Evolutionary conservation across 768 basidiomycete genomes (phyloP), one percentile per base, ranked within the genome.

Genomic region (Hemileccinum impolitum): DNA sequence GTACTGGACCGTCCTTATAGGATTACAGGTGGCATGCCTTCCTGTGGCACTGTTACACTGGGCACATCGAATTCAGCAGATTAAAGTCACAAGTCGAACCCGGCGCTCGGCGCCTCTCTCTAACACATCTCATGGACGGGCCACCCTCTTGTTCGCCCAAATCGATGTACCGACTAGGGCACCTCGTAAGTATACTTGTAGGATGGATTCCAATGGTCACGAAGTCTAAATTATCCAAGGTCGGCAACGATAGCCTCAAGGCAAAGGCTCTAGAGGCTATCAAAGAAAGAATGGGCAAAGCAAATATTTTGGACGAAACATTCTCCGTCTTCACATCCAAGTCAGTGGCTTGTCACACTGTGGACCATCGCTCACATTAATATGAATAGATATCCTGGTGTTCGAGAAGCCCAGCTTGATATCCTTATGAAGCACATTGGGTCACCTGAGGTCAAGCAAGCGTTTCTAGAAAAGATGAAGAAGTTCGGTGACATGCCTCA

Each of bases 131-230:
- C 6, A 6, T 30, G 37, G 45, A 50, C 9, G 42, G 47, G 11
- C 19, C 37, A 35, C 56, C 56, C 4, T 25, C 45, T 6, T 70
- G 68, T 45, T 70, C 68, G 18, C 68, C 70, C 5, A 70, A 70
- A 56, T 71, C 70, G 0, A 70, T 71, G 67, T 71, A 70, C 36
- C 63, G 65, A 44, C 47, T 70, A 0, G 68, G 68, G 9, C 40
- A 57, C n/a, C 65, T 68, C 13, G 70, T 67, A 23, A 50, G 54
- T 1, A 18, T 48, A 13, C 18, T 28, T 28, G 21, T 31, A 8
- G 23, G 9, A 31, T 23, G 7, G 34, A 17, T 14, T 38, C 6
- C 15, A 23, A 19, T 44, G 26, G 21, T 17, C 3, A 26, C 18
- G 18, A 17, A 9, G 18, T 17, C 37, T 45, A 17, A 39, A 2